These are phyloP conservation scores for Actinomortierella wolfii DNA, from an alignment of 371 early-diverging fungal species.

Conservation along the genomic window DNA sequence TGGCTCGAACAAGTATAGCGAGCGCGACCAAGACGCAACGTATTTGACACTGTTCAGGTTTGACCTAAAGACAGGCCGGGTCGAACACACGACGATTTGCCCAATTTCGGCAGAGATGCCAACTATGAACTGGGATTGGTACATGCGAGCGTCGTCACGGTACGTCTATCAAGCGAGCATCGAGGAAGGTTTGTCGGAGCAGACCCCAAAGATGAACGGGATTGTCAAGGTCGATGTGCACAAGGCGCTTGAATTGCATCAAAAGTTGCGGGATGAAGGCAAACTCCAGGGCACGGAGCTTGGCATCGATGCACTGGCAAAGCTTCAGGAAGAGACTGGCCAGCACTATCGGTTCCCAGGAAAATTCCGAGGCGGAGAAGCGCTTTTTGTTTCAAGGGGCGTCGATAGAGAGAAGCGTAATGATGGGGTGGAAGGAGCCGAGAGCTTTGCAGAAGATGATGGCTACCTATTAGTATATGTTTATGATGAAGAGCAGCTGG, in stretches of 20 bases:
- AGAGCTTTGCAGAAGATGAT: not conserved
- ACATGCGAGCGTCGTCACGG: not conserved
- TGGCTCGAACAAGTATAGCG: not conserved
- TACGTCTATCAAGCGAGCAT: slow-evolving; percentile 22
- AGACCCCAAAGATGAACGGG: slow-evolving; percentile 14
- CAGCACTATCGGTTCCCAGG: not conserved
- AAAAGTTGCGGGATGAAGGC: slow-evolving; percentile 2
- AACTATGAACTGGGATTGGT: not conserved
- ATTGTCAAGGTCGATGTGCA: slow-evolving; percentile 24
- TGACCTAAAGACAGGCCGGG: not conserved
- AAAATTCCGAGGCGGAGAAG: not conserved
- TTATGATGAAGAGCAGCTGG: not conserved
- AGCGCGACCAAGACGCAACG: not conserved
- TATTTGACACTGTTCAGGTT: not conserved
- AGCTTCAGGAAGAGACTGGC: not conserved
- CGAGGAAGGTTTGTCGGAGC: slow-evolving; percentile 3
- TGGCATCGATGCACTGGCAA: slow-evolving; percentile 14
- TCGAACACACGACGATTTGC: not conserved
- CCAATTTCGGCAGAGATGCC: not conserved
- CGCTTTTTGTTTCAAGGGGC: not conserved
- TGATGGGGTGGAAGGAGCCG: no score
- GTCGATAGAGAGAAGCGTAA: not conserved
- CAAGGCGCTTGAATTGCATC: slow-evolving; percentile 14
- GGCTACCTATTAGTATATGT: not conserved
- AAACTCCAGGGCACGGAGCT: slow-evolving; percentile 9